A percentile compares a stretch with the other conserved stretches of the same genome.
phyloP scores from a whole-genome alignment of 495 filamentous ascomycete genomes.

The Penicillium desertorum region DNA sequence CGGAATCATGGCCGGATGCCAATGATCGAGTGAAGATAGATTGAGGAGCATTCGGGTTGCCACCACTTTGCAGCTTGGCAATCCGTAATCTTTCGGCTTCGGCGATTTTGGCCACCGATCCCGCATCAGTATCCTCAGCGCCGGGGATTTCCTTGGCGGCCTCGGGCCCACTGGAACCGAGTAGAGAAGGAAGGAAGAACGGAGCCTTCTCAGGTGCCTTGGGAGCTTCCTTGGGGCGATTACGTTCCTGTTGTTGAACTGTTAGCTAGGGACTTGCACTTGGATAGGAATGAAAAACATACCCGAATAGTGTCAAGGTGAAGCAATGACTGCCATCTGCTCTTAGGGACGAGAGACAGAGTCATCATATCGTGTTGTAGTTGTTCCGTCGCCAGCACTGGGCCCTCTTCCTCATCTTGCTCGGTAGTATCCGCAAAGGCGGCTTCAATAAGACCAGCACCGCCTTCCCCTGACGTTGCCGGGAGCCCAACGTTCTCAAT shows the following conservation, averaged over 20 bases:
- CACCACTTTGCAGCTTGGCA: conserved; percentile 41
- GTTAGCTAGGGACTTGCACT: conserved; percentile 13
- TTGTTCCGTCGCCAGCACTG: conserved; percentile 63
- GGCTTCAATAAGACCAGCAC: conserved; percentile 65
- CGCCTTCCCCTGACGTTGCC: conserved; percentile 80
- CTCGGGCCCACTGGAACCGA: conserved; percentile 35
- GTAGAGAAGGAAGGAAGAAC: conserved; percentile 85
- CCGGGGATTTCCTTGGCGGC: conserved; percentile 19
- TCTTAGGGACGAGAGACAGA: conserved; percentile 82
- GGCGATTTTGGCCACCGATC: conserved; percentile 35
- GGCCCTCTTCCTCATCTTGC: conserved; percentile 46
- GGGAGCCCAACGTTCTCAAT: conserved; percentile 63
- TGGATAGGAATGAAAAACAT: conserved; percentile 8
- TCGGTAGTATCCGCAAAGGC: conserved; percentile 61
- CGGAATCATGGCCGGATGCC: conserved; percentile 35
- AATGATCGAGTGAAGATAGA: conserved; percentile 62
- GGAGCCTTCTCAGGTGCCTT: conserved; percentile 92
- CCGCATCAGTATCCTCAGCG: conserved; percentile 37
- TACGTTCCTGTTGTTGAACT: conserved; percentile 59
- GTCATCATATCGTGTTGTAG: conserved; percentile 79
- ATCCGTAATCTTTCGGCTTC: conserved; percentile 55
- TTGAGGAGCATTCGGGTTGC: conserved; percentile 31
- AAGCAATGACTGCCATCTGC: conserved; percentile 88
- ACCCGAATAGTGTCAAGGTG: conserved; percentile 85
- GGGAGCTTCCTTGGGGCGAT: conserved; percentile 88